Base-by-base conservation (phyloP, 2,329 filamentous ascomycete genomes). In the Rhexocercosporidium sp. region DNA sequence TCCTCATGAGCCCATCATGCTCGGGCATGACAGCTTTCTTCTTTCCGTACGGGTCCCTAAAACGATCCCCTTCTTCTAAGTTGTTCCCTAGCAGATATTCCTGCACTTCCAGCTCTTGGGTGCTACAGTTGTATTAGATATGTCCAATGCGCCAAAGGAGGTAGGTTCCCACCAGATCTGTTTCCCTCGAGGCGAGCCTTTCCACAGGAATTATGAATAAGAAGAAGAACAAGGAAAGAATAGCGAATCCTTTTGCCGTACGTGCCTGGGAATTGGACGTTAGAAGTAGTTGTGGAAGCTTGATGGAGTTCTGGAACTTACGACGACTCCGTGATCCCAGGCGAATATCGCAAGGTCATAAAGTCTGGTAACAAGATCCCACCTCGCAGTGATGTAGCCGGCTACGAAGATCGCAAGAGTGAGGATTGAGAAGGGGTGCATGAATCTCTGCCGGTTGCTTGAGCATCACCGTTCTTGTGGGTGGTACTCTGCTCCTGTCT, bases 401-500 rank as follows among this genome's bases (percentile, higher is more conserved):
- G 96, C 95, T 86, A 98, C 92, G 85, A 99, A 99, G 84, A 99
- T 97, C 83, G 92, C 94, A 83, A 97, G 90, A 77, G 94, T 97
- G 81, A 97, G 88, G 80, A 95, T 85, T 71, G 95, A 98, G 85
- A 98, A 97, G 78, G 94, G 93, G 93, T 97, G 94, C 95, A 98
- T 98, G 71, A 78, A 78, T 76, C 71, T 71, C 67, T 70, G 67
- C 63, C 74, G 76, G 74, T 72, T 65, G 69, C 71, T 74, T 67
- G 66, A 66, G 72, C 74, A 76, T 76, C 70, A 73, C 74, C 67
- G 65, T 65, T 22, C 25, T 67, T 41, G 46, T 22, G 27, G 60
- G 29, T 41, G 64, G 60, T 29, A 29, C 20, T 27, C 12, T 47
- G 8, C 44, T 53, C 47, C n/a, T 39, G 31, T 39, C 20, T 44